These are phyloP conservation scores for Solanum appendiculatum DNA, from an alignment of 257 asterid genomes.

Conservation along the genomic window DNA sequence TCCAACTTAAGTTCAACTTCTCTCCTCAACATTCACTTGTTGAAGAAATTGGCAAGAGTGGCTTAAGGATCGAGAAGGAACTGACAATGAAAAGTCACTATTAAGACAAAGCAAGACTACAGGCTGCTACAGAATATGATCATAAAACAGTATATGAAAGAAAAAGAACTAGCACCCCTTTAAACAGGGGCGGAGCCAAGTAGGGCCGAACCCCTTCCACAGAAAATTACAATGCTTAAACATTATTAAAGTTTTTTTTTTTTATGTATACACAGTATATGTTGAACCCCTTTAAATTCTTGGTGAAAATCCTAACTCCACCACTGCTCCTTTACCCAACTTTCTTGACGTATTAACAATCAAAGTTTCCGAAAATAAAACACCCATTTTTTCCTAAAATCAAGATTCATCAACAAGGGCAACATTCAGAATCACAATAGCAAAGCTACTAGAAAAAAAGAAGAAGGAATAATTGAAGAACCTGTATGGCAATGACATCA, in stretches of 20 bases:
- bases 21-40: not conserved
- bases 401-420: not conserved
- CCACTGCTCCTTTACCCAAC: not conserved
- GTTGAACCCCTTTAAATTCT: not conserved
- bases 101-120: not conserved
- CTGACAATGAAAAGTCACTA: not conserved
- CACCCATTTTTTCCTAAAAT: not conserved
- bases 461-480: constrained; percentile 3
- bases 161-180: not conserved
- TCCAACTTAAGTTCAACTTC: not conserved
- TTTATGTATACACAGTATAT: not conserved
- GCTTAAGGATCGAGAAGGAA: not conserved
- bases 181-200: not conserved
- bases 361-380: not conserved
- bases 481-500: constrained; percentile 90
- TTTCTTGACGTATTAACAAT: not conserved
- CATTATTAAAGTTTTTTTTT: not conserved
- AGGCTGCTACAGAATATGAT: not conserved
- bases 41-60: not conserved
- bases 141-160: not conserved
- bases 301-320: not conserved
- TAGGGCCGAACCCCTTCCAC: not conserved
- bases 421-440: not conserved
- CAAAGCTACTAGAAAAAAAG: not conserved
- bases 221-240: not conserved